Conservation (phyloP, 495 filamentous ascomycete genomes). For the Podospora tetraspora region DNA sequence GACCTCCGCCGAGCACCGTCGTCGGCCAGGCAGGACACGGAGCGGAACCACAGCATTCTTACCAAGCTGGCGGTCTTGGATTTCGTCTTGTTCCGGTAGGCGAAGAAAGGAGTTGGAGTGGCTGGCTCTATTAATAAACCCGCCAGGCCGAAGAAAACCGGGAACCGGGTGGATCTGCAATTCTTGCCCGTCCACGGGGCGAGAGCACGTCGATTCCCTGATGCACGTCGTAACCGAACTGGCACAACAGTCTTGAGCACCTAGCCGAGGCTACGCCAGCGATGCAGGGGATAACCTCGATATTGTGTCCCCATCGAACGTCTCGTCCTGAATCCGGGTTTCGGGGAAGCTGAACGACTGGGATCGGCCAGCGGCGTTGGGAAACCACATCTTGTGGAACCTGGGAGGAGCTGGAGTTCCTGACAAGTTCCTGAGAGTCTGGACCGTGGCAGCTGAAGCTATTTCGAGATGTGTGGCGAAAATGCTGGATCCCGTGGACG, state of each 20-base stretch:
- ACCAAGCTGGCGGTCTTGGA: not conserved
- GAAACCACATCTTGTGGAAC: not conserved
- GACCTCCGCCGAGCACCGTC: not conserved
- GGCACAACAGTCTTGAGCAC: not conserved
- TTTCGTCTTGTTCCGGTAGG: not conserved
- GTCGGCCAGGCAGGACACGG: slow-evolving; percentile 1
- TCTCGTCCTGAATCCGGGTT: not conserved
- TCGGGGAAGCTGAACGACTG: not conserved
- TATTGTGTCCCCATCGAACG: not conserved
- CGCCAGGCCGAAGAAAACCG: not conserved
- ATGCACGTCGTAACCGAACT: not conserved
- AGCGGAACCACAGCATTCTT: not conserved
- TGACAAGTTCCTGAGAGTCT: not conserved
- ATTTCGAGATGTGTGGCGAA: not conserved
- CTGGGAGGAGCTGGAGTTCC: not conserved
- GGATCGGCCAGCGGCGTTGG: not conserved
- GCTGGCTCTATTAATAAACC: not conserved
- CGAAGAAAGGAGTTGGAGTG: not conserved
- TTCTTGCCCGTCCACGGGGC: not conserved
- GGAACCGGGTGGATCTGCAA: not conserved
- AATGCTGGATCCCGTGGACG: not conserved
- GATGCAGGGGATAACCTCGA: not conserved
- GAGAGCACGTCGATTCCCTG: not conserved
- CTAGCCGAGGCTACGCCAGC: not conserved
- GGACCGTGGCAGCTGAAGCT: not conserved